Base-by-base conservation (phyloP, 164 flowering plant species). In the Vitis rupestris region DNA sequence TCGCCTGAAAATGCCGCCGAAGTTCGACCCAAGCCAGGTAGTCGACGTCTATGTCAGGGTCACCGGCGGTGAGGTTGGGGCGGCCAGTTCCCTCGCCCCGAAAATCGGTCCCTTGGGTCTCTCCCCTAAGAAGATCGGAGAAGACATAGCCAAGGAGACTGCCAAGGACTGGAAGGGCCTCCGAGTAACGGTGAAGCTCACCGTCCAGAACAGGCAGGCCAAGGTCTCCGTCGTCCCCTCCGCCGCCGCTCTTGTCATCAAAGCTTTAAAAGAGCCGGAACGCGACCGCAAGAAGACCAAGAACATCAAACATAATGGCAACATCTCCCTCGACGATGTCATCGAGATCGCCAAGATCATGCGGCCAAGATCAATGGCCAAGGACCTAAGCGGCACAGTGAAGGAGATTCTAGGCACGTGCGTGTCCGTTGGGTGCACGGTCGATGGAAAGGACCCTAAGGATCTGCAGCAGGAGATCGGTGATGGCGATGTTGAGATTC, bases 141-240 rank as follows among this genome's bases (percentile, higher is more conserved):
- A 84, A 64, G 87, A 84, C 81, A 84, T 84, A 53, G 87, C 87
- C 67, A 86, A 83, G 70, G 89, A 86, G 66, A 86, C 89, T 3
- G 89, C 89, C 75, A 83, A 82, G 75, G 89, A 86, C 70, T 86
- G 89, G 89, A 86, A 86, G 80, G 89, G 89, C 19, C 79, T 86
- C 47, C 76, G 89, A 0, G 89, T 85, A 8, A 83, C 87, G 27
- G 89, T 85, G 53, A 85, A 85, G 79, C 85, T 85, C 61, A 86
- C 89, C 2, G 89, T 86, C 49, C 87, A 86, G 76, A 86, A 86
- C 65, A 80, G 89, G 19, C 89, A 86, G 72, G 89, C 87, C 10
- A 86, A 86, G 69, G 89, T 86, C 19, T 59, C 87, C 2, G 89
- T 86, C 12, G 89, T 86, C 1, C 89, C 89, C 5, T 86, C 87